These are phyloP conservation scores for Quercus alba DNA, from an alignment of 306 rosid species.

Conservation along the genomic window DNA sequence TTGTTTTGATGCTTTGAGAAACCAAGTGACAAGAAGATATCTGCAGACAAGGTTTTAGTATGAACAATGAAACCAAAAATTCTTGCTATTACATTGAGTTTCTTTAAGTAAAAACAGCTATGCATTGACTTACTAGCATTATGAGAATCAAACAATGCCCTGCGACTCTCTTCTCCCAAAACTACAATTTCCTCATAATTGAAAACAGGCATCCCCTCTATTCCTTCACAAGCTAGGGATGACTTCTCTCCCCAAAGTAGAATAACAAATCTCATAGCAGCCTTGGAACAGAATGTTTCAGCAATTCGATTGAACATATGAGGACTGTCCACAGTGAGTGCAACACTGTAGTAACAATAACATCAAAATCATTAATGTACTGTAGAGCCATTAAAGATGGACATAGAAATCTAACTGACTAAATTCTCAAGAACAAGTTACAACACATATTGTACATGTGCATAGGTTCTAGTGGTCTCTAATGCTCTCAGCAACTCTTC, in stretches of 20 bases:
- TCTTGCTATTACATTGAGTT: not conserved
- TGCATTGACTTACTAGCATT: conserved; percentile 52
- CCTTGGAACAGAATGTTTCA: conserved; percentile 50
- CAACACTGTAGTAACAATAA: conserved; percentile 57
- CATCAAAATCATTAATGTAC: conserved; percentile 10
- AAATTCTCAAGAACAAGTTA: not conserved
- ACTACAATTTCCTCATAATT: conserved; percentile 58
- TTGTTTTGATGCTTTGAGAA: not conserved
- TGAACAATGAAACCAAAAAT: not conserved
- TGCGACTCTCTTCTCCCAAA: conserved; percentile 64
- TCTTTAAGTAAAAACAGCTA: conserved; percentile 11
- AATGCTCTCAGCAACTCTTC: not conserved
- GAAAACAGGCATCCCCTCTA: conserved; percentile 48
- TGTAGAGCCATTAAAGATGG: conserved; percentile 14
- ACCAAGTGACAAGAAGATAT: not conserved
- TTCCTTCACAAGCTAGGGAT: conserved; percentile 35
- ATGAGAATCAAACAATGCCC: conserved; percentile 35
- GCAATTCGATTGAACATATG: conserved; percentile 72
- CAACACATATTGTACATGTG: not conserved
- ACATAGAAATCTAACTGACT: not conserved
- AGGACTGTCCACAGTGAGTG: conserved; percentile 79
- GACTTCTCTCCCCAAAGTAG: conserved; percentile 97
- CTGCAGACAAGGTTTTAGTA: not conserved
- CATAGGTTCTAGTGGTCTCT: not conserved
- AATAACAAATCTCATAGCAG: conserved; percentile 60